Conservation (phyloP, 305 asterid genomes). For the Fraxinus baroniana region DNA sequence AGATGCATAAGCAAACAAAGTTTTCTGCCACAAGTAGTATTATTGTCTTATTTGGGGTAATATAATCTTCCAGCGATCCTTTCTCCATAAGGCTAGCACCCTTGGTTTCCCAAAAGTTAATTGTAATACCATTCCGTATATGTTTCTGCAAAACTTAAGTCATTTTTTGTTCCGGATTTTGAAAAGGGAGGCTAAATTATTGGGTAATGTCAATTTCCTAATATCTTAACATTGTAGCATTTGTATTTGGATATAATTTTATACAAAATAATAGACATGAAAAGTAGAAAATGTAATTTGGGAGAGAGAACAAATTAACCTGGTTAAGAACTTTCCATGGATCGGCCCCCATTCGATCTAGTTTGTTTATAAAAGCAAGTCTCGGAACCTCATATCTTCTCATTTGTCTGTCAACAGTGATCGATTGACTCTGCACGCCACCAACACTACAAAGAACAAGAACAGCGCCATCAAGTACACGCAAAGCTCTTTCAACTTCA, state of each 20-base stretch:
- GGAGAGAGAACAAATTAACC: conserved; percentile 42
- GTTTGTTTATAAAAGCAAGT: conserved; percentile 89
- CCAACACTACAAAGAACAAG: conserved; percentile 96
- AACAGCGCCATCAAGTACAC: conserved; percentile 96
- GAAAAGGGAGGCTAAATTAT: conserved; percentile 2
- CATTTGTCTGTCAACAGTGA: conserved; percentile 98
- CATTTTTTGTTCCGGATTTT: neutral
- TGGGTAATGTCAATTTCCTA: neutral
- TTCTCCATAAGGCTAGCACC: neutral
- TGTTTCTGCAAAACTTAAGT: neutral
- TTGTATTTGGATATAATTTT: neutral
- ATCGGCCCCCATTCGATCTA: conserved; percentile 98
- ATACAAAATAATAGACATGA: neutral
- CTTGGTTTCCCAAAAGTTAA: neutral
- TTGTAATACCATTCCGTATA: neutral
- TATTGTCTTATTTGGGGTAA: neutral
- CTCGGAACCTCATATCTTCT: conserved; percentile 97
- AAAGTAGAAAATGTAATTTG: neutral
- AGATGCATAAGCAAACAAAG: neutral
- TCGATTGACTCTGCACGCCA: conserved; percentile 98
- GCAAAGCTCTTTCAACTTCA: conserved; percentile 98
- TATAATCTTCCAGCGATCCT: neutral
- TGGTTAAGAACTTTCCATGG: conserved; percentile 97
- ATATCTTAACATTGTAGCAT: neutral
- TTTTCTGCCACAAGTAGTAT: neutral